phyloP scores from a whole-genome alignment of 768 basidiomycete species.

The Termitomyces sp. region DNA sequence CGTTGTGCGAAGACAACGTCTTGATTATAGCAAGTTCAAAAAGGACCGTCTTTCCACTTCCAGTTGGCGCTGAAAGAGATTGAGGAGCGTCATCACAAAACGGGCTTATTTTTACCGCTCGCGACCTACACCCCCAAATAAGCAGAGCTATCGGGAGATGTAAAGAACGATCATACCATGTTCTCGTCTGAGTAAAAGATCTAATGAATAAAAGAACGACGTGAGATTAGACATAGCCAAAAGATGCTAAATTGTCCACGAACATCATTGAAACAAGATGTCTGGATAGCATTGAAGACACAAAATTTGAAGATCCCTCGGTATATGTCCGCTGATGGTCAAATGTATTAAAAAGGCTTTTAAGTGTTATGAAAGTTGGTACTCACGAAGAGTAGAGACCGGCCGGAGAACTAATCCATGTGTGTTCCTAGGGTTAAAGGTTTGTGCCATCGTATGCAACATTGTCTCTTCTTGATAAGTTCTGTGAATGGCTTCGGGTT shows the following conservation, averaged over 20 bases:
- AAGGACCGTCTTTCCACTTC: conserved; percentile 92
- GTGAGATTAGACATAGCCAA: neutral
- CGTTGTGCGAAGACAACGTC: conserved; percentile 47
- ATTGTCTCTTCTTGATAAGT: neutral
- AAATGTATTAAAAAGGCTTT: neutral
- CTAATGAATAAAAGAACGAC: conserved; percentile 28
- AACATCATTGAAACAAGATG: conserved; percentile 74
- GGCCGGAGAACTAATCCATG: conserved; percentile 55
- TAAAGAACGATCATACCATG: conserved; percentile 39
- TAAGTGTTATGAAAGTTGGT: neutral
- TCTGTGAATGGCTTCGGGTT: neutral
- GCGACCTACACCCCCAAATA: conserved; percentile 46
- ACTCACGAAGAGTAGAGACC: conserved; percentile 68
- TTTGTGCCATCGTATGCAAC: neutral
- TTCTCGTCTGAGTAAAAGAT: conserved; percentile 58
- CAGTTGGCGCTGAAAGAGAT: conserved; percentile 75
- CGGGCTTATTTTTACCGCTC: conserved; percentile 42
- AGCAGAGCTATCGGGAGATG: neutral
- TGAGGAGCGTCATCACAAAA: neutral
- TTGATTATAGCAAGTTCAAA: conserved; percentile 89
- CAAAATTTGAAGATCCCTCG: conserved; percentile 82
- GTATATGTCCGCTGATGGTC: conserved; percentile 71
- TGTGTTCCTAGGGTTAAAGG: conserved; percentile 26
- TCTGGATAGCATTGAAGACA: conserved; percentile 90
- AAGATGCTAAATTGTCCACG: conserved; percentile 28